phyloP scores from a whole-genome alignment of 257 asterid species.

The Nemophila menziesii region DNA sequence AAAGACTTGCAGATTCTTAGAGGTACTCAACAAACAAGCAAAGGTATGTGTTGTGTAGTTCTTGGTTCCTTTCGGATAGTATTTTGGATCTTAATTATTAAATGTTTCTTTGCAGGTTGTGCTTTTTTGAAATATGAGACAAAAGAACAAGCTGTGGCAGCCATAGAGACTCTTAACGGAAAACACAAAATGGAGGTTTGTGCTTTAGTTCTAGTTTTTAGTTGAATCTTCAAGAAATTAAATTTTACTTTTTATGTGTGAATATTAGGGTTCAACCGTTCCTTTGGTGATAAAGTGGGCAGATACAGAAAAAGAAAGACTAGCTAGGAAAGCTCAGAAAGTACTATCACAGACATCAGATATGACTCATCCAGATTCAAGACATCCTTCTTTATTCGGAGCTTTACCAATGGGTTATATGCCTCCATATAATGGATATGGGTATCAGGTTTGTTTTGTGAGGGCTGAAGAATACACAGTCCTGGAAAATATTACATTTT shows the following conservation, averaged over 20 bases:
- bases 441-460: constrained; percentile 65
- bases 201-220: constrained; percentile 8
- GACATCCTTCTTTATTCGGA: constrained; percentile 67
- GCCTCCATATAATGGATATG: constrained; percentile 80
- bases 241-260: too few relatives aligned
- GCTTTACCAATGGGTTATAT: constrained; percentile 81
- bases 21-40: constrained; percentile 88
- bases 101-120: constrained; percentile 43
- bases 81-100: constrained; percentile 2
- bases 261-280: constrained; percentile 63
- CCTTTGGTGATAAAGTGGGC: constrained; percentile 99
- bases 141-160: constrained; percentile 81
- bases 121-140: constrained; percentile 89
- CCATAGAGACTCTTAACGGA: constrained; percentile 84
- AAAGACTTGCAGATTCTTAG: constrained; percentile 80
- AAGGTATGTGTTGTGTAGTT: constrained; percentile 36
- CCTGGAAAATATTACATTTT: neutral
- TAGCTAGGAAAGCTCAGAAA: constrained; percentile 83
- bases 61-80: neutral
- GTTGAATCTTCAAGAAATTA: constrained; percentile 6
- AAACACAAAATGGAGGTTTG: constrained; percentile 95
- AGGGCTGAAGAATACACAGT: neutral
- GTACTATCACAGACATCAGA: constrained; percentile 48
- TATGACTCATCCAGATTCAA: constrained; percentile 43
- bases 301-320: constrained; percentile 96